Percentiles rank a stretch among this genome's conserved stretches.
phyloP scores from a whole-genome alignment of 768 basidiomycete species.

The Gyrodon lividus region DNA sequence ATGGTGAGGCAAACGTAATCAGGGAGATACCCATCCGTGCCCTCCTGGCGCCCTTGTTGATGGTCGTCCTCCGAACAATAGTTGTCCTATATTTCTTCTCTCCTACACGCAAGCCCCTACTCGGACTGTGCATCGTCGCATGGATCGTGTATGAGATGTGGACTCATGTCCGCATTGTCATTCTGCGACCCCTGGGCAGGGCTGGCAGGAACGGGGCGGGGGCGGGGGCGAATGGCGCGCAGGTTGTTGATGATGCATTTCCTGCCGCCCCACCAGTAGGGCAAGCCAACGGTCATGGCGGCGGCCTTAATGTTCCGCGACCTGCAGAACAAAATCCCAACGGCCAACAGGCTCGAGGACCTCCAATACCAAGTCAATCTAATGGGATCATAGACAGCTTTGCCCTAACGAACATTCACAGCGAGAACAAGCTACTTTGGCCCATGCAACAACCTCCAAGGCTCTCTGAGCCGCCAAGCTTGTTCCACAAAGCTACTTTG shows the following conservation, averaged over 20 bases:
- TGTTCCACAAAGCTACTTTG: slow-evolving; percentile 48
- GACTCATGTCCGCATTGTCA: slow-evolving; percentile 56
- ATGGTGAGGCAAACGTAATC: slow-evolving; percentile 35
- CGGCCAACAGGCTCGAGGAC: slow-evolving; percentile 25
- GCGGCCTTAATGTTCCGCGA: slow-evolving; percentile 14
- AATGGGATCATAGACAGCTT: slow-evolving; percentile 47
- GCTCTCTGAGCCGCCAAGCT: slow-evolving; percentile 40
- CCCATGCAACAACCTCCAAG: slow-evolving; percentile 20
- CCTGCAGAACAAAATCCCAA: slow-evolving; percentile 16
- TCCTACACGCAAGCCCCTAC: slow-evolving; percentile 68
- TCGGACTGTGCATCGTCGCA: slow-evolving; percentile 60
- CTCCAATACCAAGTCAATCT: slow-evolving; percentile 30
- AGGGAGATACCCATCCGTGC: slow-evolving; percentile 66
- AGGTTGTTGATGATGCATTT: slow-evolving; percentile 22
- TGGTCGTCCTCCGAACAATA: slow-evolving; percentile 66
- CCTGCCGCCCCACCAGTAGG: slow-evolving; percentile 18
- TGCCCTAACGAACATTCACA: slow-evolving; percentile 55
- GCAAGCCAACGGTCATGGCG: slow-evolving; percentile 15
- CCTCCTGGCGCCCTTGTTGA: slow-evolving; percentile 60
- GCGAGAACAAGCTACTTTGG: slow-evolving; percentile 54
- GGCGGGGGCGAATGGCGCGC: slow-evolving; percentile 21
- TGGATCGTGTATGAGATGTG: slow-evolving; percentile 80
- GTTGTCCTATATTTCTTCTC: slow-evolving; percentile 77
- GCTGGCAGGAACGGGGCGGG: slow-evolving; percentile 25
- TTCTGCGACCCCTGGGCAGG: slow-evolving; percentile 39